Percentiles rank a stretch among this genome's conserved stretches.
Conservation (phyloP, 331 rosid genomes). For the Acacia concinna region DNA sequence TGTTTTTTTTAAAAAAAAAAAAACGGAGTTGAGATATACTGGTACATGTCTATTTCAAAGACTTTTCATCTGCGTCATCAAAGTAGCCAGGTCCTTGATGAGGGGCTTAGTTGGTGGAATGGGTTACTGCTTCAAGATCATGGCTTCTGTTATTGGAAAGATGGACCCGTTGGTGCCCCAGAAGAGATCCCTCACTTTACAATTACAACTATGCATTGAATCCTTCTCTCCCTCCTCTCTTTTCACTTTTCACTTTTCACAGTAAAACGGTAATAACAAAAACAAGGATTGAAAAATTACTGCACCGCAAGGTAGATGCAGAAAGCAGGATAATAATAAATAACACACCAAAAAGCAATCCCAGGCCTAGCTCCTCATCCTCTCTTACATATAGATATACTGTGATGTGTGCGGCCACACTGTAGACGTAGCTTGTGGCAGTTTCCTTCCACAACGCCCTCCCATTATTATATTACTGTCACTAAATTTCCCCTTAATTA, state of each 20-base stretch:
- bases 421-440: background rate
- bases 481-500: background rate
- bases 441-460: conserved; percentile 5
- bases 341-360: conserved; percentile 31
- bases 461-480: conserved; percentile 19
- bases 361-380: conserved; percentile 15
- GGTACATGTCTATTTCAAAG: background rate
- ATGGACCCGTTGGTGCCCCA: background rate
- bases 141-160: background rate
- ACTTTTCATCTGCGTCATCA: background rate
- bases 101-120: background rate
- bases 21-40: background rate
- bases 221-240: background rate
- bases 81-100: background rate
- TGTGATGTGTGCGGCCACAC: too few species aligned
- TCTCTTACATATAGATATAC: conserved; percentile 39
- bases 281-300: background rate
- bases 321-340: background rate
- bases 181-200: background rate
- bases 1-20: too few species aligned
- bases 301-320: background rate
- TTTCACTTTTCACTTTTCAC: background rate
- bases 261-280: background rate
- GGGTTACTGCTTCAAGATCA: background rate
- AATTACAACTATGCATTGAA: background rate